Evolutionary conservation across 2,329 filamentous ascomycete species (phyloP), one percentile per base, ranked within the genome.

Genomic region (Hypoxylon rubiginosum): DNA sequence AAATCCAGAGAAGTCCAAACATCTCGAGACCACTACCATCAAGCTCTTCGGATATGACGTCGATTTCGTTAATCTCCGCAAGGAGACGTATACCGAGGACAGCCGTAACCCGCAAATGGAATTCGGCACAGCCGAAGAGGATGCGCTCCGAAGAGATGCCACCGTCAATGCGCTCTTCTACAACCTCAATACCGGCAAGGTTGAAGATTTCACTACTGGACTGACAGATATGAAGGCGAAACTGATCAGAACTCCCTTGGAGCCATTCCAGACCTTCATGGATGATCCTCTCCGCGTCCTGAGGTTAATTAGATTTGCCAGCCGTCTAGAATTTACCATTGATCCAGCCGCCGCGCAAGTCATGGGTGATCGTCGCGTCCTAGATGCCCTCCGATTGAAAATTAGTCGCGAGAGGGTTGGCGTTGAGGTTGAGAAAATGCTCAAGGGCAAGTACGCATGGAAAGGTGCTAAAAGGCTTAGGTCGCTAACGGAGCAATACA

Each of bases 151-250:
- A 21, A 89, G 95, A 51, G 95, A 99, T 82, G 94, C 95, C 21
- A 97, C 94, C 0, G 90, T 98, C 66, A 99, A 99, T 77, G 93
- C 96, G 24, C 87, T 99, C 68, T 98, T 98, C 81, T 98, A 96
- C 83, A 98, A 98, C 73, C 82, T 99, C 41, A 90, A 94, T 74
- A 93, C 91, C 0, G 86, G 88, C 34, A 74, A 85, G 63, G 86
- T 98, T 36, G 95, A 98, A 78, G 96, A 99, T 77, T 91, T 97
- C 66, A 97, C 93, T 0, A 86, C 86, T 7, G 95, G 96, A 0
- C 82, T 97, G 36, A 76, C 86, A 7, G 95, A 98, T 75, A 88
- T 98, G 88, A 78, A 84, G 34, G 82, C 83, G 1, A 87, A 88
- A 66, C 82, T 94, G 53, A 94, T 99, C 69, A 87, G 91, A 58